Evolutionary conservation across 2,329 filamentous ascomycete genomes (phyloP).

Genomic region (Diaporthe velutina): DNA sequence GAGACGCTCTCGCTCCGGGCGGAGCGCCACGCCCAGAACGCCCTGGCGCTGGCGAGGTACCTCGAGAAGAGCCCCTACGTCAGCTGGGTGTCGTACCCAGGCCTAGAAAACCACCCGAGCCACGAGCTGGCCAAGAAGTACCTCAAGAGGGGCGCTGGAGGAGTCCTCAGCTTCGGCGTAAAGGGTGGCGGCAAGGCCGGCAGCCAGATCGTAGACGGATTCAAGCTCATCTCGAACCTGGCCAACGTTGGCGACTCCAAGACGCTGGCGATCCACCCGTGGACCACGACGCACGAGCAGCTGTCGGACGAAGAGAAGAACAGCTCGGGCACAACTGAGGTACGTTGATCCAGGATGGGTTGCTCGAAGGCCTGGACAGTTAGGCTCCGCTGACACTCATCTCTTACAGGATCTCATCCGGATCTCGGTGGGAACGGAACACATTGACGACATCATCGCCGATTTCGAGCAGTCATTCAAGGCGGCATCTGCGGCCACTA

Average conservation of each 20-base stretch:
- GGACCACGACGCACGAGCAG: slow-evolving; percentile 96
- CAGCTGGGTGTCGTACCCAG: slow-evolving; percentile 94
- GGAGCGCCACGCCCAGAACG: slow-evolving; percentile 89
- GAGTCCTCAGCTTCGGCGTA: slow-evolving; percentile 93
- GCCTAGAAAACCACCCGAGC: slow-evolving; percentile 83
- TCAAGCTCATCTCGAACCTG: slow-evolving; percentile 95
- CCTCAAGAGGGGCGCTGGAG: slow-evolving; percentile 85
- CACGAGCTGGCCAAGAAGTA: slow-evolving; percentile 90
- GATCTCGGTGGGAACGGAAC: slow-evolving; percentile 94
- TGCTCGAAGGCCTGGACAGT: background rate
- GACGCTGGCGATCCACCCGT: slow-evolving; percentile 94
- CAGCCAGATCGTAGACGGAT: slow-evolving; percentile 89
- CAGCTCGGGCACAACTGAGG: slow-evolving; percentile 85
- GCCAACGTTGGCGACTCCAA: slow-evolving; percentile 98
- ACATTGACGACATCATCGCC: slow-evolving; percentile 96
- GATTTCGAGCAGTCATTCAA: slow-evolving; percentile 95
- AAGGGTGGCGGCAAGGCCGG: slow-evolving; percentile 89
- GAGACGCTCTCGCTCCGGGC: slow-evolving; percentile 91
- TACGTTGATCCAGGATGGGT: slow-evolving; percentile 47
- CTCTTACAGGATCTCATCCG: slow-evolving; percentile 81
- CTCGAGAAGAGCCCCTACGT: slow-evolving; percentile 87
- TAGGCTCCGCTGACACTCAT: background rate
- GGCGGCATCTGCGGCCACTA: slow-evolving; percentile 63
- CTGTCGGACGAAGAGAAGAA: slow-evolving; percentile 84
- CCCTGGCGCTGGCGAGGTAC: slow-evolving; percentile 83